These are phyloP conservation scores for Spencermartinsiella europaea DNA, from an alignment of 805 yeast species.

Conservation along the genomic window DNA sequence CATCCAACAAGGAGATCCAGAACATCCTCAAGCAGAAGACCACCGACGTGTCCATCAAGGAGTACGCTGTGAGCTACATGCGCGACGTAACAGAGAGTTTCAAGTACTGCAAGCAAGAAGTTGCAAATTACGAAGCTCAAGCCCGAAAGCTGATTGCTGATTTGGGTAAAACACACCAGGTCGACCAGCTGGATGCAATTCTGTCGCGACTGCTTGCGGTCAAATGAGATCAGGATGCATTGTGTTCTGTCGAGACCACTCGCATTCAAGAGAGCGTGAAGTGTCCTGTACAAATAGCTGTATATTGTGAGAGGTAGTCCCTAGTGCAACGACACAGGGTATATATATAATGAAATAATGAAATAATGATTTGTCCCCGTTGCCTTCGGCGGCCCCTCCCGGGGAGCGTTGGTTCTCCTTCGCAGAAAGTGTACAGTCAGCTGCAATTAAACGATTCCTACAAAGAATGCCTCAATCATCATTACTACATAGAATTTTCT, in stretches of 20 bases:
- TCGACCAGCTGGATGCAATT: slow-evolving; percentile 14
- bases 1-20: slow-evolving; percentile 33
- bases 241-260: background rate
- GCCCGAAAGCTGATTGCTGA: slow-evolving; percentile 23
- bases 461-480: too few relatives aligned
- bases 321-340: too few relatives aligned
- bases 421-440: too few relatives aligned
- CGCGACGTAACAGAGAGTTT: slow-evolving; percentile 37
- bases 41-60: slow-evolving; percentile 44
- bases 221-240: background rate
- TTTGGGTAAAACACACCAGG: slow-evolving; percentile 9
- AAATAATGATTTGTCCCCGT: too few relatives aligned
- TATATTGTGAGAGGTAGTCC: background rate
- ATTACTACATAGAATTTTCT: too few relatives aligned
- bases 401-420: too few relatives aligned
- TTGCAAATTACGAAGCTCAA: slow-evolving; percentile 25
- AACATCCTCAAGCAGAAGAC: slow-evolving; percentile 53
- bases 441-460: too few relatives aligned
- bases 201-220: slow-evolving; percentile 15
- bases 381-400: too few relatives aligned
- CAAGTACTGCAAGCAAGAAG: slow-evolving; percentile 34
- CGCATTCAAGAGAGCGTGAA: too few relatives aligned
- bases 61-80: slow-evolving; percentile 46
- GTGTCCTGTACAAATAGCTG: background rate
- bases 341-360: too few relatives aligned